Conservation (phyloP, 352 stramenopile genomes). For the Pythium folliculosum region DNA sequence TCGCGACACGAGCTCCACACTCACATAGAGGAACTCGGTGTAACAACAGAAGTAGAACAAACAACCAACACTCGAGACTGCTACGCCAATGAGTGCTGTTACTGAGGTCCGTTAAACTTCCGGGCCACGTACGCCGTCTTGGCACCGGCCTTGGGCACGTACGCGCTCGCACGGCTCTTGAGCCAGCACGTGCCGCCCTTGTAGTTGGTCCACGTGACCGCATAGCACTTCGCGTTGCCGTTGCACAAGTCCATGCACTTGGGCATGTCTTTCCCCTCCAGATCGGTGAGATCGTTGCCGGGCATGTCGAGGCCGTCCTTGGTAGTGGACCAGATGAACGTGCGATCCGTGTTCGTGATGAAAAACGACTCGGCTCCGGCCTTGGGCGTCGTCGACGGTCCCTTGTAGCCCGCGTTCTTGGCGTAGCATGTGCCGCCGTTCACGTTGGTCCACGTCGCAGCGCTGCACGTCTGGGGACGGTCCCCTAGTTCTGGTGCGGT, state of each 20-base stretch:
- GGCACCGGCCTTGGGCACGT: neutral
- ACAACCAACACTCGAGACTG: too few species aligned
- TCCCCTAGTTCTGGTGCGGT: neutral
- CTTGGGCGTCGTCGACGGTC: neutral
- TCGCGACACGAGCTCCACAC: too few species aligned
- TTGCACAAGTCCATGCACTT: neutral
- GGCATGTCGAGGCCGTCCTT: neutral
- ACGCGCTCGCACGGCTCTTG: too few species aligned
- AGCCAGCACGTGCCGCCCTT: constrained; percentile 60
- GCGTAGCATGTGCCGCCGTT: neutral
- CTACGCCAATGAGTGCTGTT: too few species aligned
- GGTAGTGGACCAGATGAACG: neutral
- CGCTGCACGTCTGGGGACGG: neutral
- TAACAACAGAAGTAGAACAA: too few species aligned
- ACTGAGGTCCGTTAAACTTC: neutral
- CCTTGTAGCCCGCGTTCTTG: neutral
- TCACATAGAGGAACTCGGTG: too few species aligned
- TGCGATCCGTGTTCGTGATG: neutral
- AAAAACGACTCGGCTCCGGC: neutral
- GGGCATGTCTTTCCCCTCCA: neutral
- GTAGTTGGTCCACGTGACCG: constrained; percentile 6
- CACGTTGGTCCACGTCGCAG: neutral
- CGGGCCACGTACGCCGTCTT: neutral
- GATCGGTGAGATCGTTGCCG: neutral
- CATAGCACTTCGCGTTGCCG: neutral